Conservation (phyloP, 140 eudicot species). For the Anethum foeniculum region DNA sequence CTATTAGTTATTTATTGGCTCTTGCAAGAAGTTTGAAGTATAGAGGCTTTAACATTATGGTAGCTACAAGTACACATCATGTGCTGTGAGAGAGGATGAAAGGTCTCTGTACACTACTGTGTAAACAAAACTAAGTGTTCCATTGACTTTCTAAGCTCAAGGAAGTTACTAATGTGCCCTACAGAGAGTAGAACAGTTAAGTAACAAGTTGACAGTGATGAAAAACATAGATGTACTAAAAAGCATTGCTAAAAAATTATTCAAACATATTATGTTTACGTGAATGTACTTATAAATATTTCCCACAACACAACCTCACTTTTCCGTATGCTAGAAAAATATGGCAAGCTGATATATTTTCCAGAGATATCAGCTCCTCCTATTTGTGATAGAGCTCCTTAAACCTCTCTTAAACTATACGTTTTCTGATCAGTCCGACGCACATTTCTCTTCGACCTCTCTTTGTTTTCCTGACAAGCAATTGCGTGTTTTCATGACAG, state of each 20-base stretch:
- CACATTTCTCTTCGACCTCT: not conserved
- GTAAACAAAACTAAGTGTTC: not conserved
- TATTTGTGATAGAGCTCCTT: not conserved
- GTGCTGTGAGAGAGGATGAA: not conserved
- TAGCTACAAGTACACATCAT: not conserved
- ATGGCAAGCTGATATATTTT: not conserved
- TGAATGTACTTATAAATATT: not conserved
- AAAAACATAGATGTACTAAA: not conserved
- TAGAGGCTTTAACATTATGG: not conserved
- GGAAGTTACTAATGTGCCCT: not conserved
- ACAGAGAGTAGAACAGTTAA: not conserved
- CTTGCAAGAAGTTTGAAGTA: not conserved
- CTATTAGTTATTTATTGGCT: not conserved
- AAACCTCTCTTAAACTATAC: not conserved
- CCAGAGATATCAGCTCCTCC: not conserved
- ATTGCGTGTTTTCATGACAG: not conserved
- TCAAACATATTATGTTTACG: too few relatives aligned
- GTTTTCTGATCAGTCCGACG: not conserved
- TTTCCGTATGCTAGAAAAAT: not conserved
- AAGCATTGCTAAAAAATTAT: not conserved
- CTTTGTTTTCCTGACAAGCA: not conserved
- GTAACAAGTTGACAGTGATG: not conserved
- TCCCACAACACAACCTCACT: not conserved
- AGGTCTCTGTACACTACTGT: not conserved
- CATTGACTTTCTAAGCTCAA: not conserved